Evolutionary conservation across 306 rosid genomes (phyloP), one percentile per base, ranked within the genome.

Genomic region (Quercus gilva): DNA sequence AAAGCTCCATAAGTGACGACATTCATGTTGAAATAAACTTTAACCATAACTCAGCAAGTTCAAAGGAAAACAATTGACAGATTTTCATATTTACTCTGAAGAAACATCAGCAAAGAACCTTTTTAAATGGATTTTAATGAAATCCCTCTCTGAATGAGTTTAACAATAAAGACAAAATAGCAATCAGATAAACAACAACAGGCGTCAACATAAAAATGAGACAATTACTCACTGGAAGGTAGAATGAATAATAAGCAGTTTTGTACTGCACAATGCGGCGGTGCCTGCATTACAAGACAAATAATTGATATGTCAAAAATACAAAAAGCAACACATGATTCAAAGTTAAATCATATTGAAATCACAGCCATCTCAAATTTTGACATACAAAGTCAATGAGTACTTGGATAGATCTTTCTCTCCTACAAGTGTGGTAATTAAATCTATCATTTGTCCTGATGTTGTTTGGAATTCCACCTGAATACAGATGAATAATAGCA

Each of bases 381-480:
- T 55, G 63, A 89, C 99, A 90, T 81, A 93, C 99, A 95, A 84
- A 21, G 94, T 80, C 72, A 93, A 57, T 10, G 99, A 89, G 91
- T 90, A 93, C 78, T 95, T 95, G 15, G 93, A 91, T 37, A 91
- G 91, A 74, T 95, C 97, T 78, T 95, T 93, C 85, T 93, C 99
- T 79, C 99, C 98, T 81, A 88, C 96, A 35, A 89, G 84, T 31
- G 98, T 91, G 80, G 98, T 91, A 84, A 91, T 95, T 77, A 95
- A 84, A 86, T 95, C 99, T 55, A 95, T 93, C 99, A 93, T 89
- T 84, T 95, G 99, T 89, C 99, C 99, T 14, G 93, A 90, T 77
- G 96, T 86, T 64, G 99, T 95, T 87, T 93, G 99, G 78, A 93
- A 95, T 77, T 95, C 98, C 43, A 95, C 98, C 97, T 94, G 77